A percentile compares a stretch with the other conserved stretches of the same genome.
Conservation (phyloP, 2,329 filamentous ascomycete species). For the Fusarium sp. region DNA sequence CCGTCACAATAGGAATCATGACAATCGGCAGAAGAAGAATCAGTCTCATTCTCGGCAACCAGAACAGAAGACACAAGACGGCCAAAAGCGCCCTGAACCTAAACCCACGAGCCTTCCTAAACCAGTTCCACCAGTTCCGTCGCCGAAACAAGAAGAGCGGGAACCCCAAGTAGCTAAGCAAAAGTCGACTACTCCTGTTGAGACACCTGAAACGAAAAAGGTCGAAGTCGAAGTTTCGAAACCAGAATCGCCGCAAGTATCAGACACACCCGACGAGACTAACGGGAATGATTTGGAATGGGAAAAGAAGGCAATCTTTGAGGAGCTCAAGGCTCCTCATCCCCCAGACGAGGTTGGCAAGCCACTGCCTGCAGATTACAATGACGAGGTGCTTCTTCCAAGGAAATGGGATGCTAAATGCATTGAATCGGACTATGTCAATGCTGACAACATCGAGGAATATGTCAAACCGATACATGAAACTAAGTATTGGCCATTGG, state of each 20-base stretch:
- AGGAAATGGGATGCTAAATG: constrained; percentile 60
- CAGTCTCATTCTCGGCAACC: constrained; percentile 35
- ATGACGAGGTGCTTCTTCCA: constrained; percentile 63
- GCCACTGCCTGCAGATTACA: constrained; percentile 60
- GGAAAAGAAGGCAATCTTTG: constrained; percentile 58
- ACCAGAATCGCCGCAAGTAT: constrained; percentile 19
- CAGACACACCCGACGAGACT: constrained; percentile 17
- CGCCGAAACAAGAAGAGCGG: constrained; percentile 51
- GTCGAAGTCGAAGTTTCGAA: constrained; percentile 20
- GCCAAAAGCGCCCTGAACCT: constrained; percentile 23
- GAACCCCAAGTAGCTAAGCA: constrained; percentile 5
- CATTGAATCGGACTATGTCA: constrained; percentile 63
- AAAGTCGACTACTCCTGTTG: constrained; percentile 21
- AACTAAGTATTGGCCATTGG: constrained; percentile 57
- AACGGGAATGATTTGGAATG: constrained; percentile 56
- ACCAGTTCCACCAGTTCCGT: constrained; percentile 29
- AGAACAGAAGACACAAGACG: constrained; percentile 48
- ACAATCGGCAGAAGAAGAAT: constrained; percentile 49
- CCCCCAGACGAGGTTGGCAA: constrained; percentile 65
- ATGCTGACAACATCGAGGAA: constrained; percentile 59
- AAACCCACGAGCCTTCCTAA: constrained; percentile 36
- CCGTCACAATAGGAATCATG: constrained; percentile 51
- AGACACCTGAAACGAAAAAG: constrained; percentile 22
- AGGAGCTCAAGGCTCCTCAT: constrained; percentile 52
- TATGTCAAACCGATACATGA: constrained; percentile 61